Evolutionary conservation across 73 alveolate genomes (phyloP).

Genomic region (Diophrys appendiculata): DNA sequence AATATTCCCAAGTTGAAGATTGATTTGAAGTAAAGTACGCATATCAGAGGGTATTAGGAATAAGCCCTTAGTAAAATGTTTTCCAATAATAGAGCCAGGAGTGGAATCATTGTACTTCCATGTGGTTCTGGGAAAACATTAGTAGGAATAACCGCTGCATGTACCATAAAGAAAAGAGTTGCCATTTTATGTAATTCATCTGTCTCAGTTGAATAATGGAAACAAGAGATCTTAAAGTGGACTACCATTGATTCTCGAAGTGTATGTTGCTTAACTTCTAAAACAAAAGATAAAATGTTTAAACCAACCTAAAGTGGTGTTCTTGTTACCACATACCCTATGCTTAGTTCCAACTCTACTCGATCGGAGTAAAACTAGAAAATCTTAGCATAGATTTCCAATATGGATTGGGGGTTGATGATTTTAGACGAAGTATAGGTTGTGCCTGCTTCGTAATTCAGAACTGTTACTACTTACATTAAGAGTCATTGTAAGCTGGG

Average conservation of each 20-base stretch:
- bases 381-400: conserved; percentile 48
- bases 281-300: background rate
- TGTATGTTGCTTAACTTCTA: background rate
- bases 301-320: conserved; percentile 61
- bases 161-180: conserved; percentile 87
- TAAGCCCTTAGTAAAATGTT: conserved; percentile 89
- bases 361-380: conserved; percentile 75
- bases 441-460: conserved; percentile 94
- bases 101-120: conserved; percentile 97
- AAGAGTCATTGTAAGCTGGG: conserved; percentile 97
- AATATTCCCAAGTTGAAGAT: conserved; percentile 70
- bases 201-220: conserved; percentile 87
- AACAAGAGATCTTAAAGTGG: conserved; percentile 68
- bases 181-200: conserved; percentile 84
- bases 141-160: conserved; percentile 87
- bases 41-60: conserved; percentile 90
- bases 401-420: conserved; percentile 91
- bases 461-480: conserved; percentile 54
- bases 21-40: conserved; percentile 72
- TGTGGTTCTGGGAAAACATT: conserved; percentile 98
- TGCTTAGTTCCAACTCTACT: conserved; percentile 73
- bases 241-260: conserved; percentile 26
- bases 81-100: conserved; percentile 89
- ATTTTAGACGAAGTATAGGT: conserved; percentile 97
- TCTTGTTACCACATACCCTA: conserved; percentile 87